A percentile compares a stretch with the other conserved stretches of the same genome.
These are phyloP conservation scores for Fusarium longipes DNA, from an alignment of 2,329 filamentous ascomycete species.

Conservation along the genomic window DNA sequence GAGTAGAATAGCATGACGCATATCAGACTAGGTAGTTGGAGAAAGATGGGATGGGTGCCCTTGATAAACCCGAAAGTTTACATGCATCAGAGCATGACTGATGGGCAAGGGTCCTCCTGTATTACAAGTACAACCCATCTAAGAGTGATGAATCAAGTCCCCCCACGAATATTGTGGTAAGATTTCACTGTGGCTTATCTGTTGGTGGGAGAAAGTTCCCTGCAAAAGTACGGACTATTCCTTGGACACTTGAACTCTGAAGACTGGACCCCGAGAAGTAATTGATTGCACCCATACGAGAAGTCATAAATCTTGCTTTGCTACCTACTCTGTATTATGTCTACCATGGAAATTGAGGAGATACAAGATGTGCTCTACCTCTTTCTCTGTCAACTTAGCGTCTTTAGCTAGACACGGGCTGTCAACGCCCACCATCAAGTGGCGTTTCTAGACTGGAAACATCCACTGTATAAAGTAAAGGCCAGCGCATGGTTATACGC, in stretches of 20 bases:
- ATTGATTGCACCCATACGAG: background rate
- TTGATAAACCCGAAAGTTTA: background rate
- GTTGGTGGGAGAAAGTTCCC: background rate
- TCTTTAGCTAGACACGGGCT: background rate
- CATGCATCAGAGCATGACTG: background rate
- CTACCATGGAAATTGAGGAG: background rate
- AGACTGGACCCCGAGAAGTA: background rate
- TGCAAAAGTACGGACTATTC: background rate
- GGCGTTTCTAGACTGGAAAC: background rate
- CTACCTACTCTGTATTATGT: too few species aligned
- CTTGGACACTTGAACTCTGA: background rate
- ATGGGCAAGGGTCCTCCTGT: background rate
- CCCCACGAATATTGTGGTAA: background rate
- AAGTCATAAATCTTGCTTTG: too few species aligned
- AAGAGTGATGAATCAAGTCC: background rate
- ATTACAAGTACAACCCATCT: background rate
- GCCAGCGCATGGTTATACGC: too few species aligned
- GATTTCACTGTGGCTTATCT: background rate
- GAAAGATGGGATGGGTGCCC: background rate
- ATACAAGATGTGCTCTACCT: background rate
- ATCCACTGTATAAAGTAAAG: background rate
- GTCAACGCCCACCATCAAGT: too few species aligned
- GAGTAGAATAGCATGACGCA: background rate
- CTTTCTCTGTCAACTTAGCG: background rate
- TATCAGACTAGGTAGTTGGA: too few species aligned